These are phyloP conservation scores for Penicillium manginii DNA, from an alignment of 495 filamentous ascomycete species.

Conservation along the genomic window DNA sequence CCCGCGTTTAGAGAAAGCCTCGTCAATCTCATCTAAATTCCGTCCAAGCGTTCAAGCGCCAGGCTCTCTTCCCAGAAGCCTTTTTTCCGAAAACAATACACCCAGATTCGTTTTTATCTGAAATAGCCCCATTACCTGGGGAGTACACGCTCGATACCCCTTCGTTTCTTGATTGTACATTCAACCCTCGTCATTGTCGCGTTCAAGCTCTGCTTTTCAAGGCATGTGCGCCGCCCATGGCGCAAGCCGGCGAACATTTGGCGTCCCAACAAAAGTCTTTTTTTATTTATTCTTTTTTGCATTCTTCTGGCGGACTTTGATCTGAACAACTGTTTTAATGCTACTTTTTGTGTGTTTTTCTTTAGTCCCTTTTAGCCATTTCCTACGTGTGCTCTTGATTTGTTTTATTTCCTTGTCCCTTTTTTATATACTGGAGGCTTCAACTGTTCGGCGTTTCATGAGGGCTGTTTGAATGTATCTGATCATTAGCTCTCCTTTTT, in stretches of 20 bases:
- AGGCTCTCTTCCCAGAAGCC: not conserved
- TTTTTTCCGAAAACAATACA: constrained; percentile 11
- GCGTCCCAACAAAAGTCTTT: constrained; percentile 36
- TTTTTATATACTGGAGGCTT: constrained; percentile 16
- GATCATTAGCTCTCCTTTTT: constrained; percentile 29
- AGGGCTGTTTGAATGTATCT: constrained; percentile 34
- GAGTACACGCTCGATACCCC: constrained; percentile 34
- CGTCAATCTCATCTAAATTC: constrained; percentile 13
- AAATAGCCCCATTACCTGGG: constrained; percentile 20
- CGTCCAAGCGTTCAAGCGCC: constrained; percentile 7
- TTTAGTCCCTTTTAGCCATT: not conserved
- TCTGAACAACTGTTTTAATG: constrained; percentile 12
- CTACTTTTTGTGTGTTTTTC: constrained; percentile 8
- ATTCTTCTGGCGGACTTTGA: constrained; percentile 20
- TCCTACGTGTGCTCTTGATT: constrained; percentile 3
- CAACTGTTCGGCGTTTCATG: constrained; percentile 24
- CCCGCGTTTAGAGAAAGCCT: constrained; percentile 29
- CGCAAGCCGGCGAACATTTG: constrained; percentile 30
- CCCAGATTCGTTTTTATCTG: constrained; percentile 17
- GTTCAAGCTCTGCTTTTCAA: constrained; percentile 28
- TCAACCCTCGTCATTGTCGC: constrained; percentile 31
- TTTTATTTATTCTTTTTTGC: constrained; percentile 14
- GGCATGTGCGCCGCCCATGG: constrained; percentile 29
- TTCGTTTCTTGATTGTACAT: constrained; percentile 37
- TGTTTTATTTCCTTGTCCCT: constrained; percentile 4